phyloP scores from a whole-genome alignment of 139 green algal genomes.

The Closterium sp. region DNA sequence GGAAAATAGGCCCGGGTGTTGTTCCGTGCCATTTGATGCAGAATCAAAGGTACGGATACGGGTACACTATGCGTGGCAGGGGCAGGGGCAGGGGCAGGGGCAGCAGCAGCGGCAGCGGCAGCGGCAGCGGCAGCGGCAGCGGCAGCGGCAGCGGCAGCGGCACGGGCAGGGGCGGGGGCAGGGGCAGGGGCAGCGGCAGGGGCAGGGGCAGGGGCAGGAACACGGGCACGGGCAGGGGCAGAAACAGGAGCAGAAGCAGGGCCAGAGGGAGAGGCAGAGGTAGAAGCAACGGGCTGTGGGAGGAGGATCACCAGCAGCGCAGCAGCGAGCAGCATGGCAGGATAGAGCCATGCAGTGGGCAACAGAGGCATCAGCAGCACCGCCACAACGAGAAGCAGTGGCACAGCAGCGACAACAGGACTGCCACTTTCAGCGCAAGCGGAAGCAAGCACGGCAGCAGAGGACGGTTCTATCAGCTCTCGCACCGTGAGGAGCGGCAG shows the following conservation, averaged over 20 bases:
- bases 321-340: neutral
- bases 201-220: no score
- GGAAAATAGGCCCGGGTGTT: neutral
- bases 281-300: neutral
- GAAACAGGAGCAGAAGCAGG: neutral
- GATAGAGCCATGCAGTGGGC: neutral
- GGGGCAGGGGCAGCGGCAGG: no score
- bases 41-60: no score
- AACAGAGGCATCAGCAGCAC: neutral
- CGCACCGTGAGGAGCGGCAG: neutral
- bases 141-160: neutral
- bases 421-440: neutral
- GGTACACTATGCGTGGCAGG: no score
- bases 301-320: neutral
- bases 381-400: neutral
- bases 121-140: neutral
- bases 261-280: neutral
- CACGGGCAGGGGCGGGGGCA: no score
- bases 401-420: neutral
- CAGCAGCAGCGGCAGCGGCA: no score
- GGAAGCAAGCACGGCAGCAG: neutral
- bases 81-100: no score
- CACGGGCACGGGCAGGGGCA: neutral
- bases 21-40: neutral
- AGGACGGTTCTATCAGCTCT: neutral